These are phyloP conservation scores for Penicillium daleae DNA, from an alignment of 495 filamentous ascomycete genomes.

Conservation along the genomic window DNA sequence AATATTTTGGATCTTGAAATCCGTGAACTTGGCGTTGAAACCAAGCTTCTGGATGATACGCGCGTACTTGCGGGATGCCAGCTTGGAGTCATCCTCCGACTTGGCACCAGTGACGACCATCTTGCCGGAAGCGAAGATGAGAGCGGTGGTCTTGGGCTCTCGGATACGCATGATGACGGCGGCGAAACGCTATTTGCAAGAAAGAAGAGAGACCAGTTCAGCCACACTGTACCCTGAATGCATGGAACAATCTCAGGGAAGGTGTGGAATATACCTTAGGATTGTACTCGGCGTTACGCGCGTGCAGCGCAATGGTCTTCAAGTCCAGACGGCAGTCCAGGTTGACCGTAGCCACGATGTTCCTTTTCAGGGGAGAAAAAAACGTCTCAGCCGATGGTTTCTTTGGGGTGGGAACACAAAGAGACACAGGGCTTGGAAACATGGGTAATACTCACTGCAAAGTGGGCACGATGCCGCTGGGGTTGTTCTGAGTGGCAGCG, in stretches of 20 bases:
- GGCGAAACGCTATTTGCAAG: slow-evolving; percentile 85
- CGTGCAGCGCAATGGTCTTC: slow-evolving; percentile 98
- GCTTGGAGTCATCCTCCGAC: slow-evolving; percentile 96
- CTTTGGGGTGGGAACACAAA: slow-evolving; percentile 35
- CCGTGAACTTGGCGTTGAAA: slow-evolving; percentile 99
- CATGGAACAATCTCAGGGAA: slow-evolving; percentile 42
- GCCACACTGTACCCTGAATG: slow-evolving; percentile 50
- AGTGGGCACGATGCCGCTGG: slow-evolving; percentile 90
- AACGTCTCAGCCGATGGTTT: slow-evolving; percentile 46
- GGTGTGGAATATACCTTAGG: slow-evolving; percentile 74
- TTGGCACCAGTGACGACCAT: slow-evolving; percentile 99
- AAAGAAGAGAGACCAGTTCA: slow-evolving; percentile 44
- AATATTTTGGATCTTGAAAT: slow-evolving; percentile 99
- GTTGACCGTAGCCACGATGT: slow-evolving; percentile 99
- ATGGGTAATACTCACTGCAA: slow-evolving; percentile 85
- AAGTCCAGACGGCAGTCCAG: slow-evolving; percentile 96
- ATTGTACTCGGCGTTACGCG: slow-evolving; percentile 98
- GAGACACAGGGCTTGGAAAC: slow-evolving; percentile 43
- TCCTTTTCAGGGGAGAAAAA: slow-evolving; percentile 75
- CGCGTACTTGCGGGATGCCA: slow-evolving; percentile 96
- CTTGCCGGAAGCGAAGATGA: slow-evolving; percentile 98
- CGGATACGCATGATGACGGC: slow-evolving; percentile 99
- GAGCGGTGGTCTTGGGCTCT: slow-evolving; percentile 95
- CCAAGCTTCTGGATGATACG: slow-evolving; percentile 99
- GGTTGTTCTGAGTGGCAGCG: slow-evolving; percentile 85